phyloP scores from a whole-genome alignment of 495 filamentous ascomycete genomes.

The Lasiosphaeria ovina region DNA sequence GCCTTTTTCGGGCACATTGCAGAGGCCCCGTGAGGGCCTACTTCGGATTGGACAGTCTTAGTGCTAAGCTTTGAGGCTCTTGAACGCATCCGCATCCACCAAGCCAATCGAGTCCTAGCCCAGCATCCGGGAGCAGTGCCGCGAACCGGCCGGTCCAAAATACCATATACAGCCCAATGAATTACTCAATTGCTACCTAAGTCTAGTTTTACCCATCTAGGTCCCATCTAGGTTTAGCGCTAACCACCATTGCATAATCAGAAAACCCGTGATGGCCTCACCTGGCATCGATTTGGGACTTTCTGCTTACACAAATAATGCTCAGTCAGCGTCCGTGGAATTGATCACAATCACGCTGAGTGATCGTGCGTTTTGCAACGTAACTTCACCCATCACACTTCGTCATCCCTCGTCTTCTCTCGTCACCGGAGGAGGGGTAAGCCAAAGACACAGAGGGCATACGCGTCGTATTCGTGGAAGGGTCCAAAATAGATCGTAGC shows the following conservation, averaged over 20 bases:
- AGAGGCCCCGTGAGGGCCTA: neutral
- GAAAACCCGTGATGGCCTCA: neutral
- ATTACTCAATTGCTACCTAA: neutral
- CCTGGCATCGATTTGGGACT: neutral
- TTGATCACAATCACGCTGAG: neutral
- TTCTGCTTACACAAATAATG: neutral
- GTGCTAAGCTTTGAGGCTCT: slow-evolving; percentile 1
- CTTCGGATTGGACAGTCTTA: neutral
- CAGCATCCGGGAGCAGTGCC: neutral
- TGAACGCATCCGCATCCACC: neutral
- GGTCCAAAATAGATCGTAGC: neutral
- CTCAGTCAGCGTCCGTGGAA: neutral
- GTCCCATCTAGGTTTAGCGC: neutral
- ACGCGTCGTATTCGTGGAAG: neutral
- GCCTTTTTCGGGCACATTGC: neutral
- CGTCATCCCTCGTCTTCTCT: neutral
- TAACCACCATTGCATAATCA: neutral
- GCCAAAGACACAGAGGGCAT: neutral
- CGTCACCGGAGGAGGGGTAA: neutral
- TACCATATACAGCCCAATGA: neutral
- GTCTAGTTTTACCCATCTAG: neutral
- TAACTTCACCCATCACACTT: neutral
- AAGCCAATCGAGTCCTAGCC: neutral
- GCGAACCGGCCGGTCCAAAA: neutral
- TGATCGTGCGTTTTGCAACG: neutral